Base-by-base conservation (phyloP, 306 rosid species). In the Trichosanthes cucumerina region DNA sequence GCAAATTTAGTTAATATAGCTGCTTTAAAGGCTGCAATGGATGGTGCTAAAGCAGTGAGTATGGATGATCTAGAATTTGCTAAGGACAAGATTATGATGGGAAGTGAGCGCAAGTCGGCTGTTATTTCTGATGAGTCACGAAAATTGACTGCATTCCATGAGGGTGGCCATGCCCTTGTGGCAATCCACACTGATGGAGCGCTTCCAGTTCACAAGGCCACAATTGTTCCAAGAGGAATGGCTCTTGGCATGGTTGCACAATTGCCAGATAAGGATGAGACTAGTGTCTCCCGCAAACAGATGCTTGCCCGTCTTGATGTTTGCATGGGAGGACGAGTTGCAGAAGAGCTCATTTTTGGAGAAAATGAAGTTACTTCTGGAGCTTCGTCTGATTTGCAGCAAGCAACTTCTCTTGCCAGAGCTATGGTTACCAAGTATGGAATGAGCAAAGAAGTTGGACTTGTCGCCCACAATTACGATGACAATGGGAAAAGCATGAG, bases 101-200 rank as follows among this genome's bases (percentile, higher is more conserved):
- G 98, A 85, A 94, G 89, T 79, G 97, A 92, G 75, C 95, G 96
- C 24, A 92, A 94, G 76, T 92, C 98, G 0, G 96, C 96, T 9
- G 88, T 89, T 54, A 89, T 90, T 84, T 88, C 96, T 54, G 93
- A 92, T 12, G 91, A 92, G 79, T 81, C 89, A 13, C 84, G 95
- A 73, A 90, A 41, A 87, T 49, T 81, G 24, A 89, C 93, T 23
- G 98, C 96, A 74, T 94, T 90, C 76, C 98, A 92, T 39, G 97
- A 94, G 88, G 95, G 95, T 56, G 97, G 97, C 11, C 98, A 90
- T 81, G 97, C 97, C 74, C 93, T 94, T 54, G 98, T 92, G 82
- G 97, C 98, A 73, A 72, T 90, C 78, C 89, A 92, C 80, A 89
- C 97, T 1, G 95, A 87, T 65, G 97, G 95, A 10, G 98, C 98